Evolutionary conservation across 371 early-diverging fungal species (phyloP), one percentile per base, ranked within the genome.

Genomic region (Rhizomucor pusillus): DNA sequence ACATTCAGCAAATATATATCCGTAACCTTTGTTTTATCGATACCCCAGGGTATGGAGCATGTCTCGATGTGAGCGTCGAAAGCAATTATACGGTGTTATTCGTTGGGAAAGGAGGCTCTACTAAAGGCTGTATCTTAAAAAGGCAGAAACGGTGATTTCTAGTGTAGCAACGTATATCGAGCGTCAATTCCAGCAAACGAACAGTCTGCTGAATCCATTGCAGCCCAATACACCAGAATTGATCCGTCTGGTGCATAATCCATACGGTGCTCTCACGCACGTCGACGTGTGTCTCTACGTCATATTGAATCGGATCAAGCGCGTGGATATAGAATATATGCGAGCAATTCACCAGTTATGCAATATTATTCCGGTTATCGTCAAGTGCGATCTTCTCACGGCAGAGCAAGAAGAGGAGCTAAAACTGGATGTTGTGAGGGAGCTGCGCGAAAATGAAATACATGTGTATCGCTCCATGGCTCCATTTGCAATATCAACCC

Each of bases 321-420:
- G 85, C 35, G 84, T 86, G n/a, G 90, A 90, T 61, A 65, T 87
- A 39, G 89, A 89, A 63, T 89, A 80, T 64, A 82, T 87, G 83
- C 75, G 80, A 24, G 60, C 70, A 9, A 62, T 88, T n/a, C 75
- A 77, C 22, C 73, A 79, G 24, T 57, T 79, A 49, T 79, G 79
- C 56, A 81, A 78, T 61, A 67, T 87, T 44, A 71, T 88, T 25
- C 89, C 87, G 2, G 72, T 87, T 43, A 80, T 87, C 48, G 64
- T 81, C 43, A 84, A 85, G 57, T 59, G 82, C 44, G 92, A 92
- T 63, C 79, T 80, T 20, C 75, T 88, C 53, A 80, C 74, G 11
- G 58, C 63, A 3, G 68, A 77, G 41, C 89, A 90, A 49, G 67
- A 90, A 35, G 73, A 60, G 29, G 50, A 63, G 10, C 71, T 86